phyloP scores from a whole-genome alignment of 345 rosid species.

The Gossypium stocksii region DNA sequence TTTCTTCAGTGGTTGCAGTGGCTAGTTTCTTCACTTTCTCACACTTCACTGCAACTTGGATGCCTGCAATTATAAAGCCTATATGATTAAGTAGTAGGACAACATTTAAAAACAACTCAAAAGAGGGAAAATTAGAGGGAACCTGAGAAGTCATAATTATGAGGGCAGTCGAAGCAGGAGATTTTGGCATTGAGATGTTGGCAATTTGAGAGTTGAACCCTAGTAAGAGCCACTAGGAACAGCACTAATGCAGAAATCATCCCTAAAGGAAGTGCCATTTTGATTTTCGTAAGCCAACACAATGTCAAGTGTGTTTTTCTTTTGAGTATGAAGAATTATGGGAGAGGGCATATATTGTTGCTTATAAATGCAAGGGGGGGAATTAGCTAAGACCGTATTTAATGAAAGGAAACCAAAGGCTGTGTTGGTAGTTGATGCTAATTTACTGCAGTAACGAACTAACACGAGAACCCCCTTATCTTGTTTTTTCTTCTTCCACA shows the following conservation, averaged over 20 bases:
- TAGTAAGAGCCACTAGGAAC: conserved; percentile 34
- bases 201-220: conserved; percentile 36
- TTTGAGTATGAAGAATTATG: conserved; percentile 18
- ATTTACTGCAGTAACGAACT: conserved; percentile 9
- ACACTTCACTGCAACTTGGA: conserved; percentile 60
- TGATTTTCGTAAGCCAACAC: conserved; percentile 24
- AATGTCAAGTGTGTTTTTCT: neutral
- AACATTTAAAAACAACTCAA: too few relatives aligned
- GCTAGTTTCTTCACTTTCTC: conserved; percentile 35
- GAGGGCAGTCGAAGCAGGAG: conserved; percentile 60
- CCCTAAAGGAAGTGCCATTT: conserved; percentile 34
- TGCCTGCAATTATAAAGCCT: conserved; percentile 34
- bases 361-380: conserved; percentile 22
- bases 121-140: neutral
- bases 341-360: neutral
- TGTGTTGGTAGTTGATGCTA: conserved; percentile 4
- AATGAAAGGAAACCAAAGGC: conserved; percentile 19
- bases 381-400: conserved; percentile 17
- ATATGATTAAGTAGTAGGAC: too few relatives aligned
- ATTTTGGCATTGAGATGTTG: conserved; percentile 44
- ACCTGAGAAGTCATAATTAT: conserved; percentile 60
- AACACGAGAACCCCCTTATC: neutral
- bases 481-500: neutral
- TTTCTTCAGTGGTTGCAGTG: conserved; percentile 35
- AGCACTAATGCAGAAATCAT: conserved; percentile 21